Base-by-base conservation (phyloP, 345 rosid genomes). In the Brassica juncea region DNA sequence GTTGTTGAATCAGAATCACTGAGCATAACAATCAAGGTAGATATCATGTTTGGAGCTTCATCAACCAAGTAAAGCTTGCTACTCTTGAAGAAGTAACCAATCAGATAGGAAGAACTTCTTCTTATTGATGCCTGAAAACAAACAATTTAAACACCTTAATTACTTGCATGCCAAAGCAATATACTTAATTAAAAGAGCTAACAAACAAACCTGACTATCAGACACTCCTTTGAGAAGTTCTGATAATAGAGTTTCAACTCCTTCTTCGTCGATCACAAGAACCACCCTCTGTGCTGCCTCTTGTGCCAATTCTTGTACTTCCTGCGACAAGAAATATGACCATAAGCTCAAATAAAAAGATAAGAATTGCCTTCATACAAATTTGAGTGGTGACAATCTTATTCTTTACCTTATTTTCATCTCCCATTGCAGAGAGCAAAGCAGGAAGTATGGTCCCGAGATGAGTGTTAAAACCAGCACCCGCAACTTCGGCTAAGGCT, bases 401-500 rank as follows among this genome's bases (percentile, higher is more conserved):
- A 63, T 35, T 19, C 7, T 77, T 55, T 77, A 95, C 99, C 96
- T 71, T 57, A 39, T 93, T 90, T 52, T 87, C 91, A 67, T 81
- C 86, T 68, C 96, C 92, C 92, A 92, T 87, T 55, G 93, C 93
- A 28, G 94, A 86, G 59, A 95, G 98, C 81, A 95, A 88, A 72
- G 94, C 89, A 82, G 99, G 98, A 83, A 95, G 93, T 80, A 95
- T 81, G 39, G 92, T 90, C 71, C 97, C 91, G 75, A 95, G 93
- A 84, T 95, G 99, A 81, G 77, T 65, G 80, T 90, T 89, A 55
- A 95, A 91, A 65, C 99, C 97, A 73, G 97, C 81, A 74, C 99
- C 97, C 3, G 99, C 98, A 85, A 93, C 99, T 78, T 95, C 98
- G 39, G 99, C 99, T 75, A 95, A 86, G 27, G 97, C 99, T 68